These are phyloP conservation scores for Tremella mesenterica DNA, from an alignment of 768 basidiomycete genomes.

Conservation along the genomic window DNA sequence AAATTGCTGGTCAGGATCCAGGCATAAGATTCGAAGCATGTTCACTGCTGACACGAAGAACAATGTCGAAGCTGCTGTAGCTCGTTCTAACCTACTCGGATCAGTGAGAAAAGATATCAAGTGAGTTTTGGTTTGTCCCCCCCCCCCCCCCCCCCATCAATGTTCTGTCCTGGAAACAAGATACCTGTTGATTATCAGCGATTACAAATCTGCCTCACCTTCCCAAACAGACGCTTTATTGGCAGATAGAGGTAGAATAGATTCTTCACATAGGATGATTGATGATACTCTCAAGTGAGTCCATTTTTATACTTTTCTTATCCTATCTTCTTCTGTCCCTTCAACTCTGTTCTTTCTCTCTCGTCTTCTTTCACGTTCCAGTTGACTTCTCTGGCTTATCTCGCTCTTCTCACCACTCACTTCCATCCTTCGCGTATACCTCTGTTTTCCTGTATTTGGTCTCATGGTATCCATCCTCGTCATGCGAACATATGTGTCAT, in stretches of 20 bases:
- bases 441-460: too few species aligned
- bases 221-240: conserved; percentile 71
- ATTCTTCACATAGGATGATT: conserved; percentile 88
- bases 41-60: conserved; percentile 25
- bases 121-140: conserved; percentile 48
- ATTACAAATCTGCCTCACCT: conserved; percentile 63
- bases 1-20: too few species aligned
- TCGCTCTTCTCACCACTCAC: neutral
- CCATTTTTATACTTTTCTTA: too few species aligned
- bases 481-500: too few species aligned
- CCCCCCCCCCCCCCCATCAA: neutral
- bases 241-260: conserved; percentile 78
- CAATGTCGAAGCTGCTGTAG: conserved; percentile 71
- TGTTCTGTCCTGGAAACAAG: neutral
- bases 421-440: neutral
- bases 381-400: too few species aligned
- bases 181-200: conserved; percentile 52
- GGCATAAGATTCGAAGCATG: too few species aligned
- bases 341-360: too few species aligned
- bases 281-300: conserved; percentile 80
- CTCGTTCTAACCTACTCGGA: conserved; percentile 75
- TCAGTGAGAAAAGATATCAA: conserved; percentile 95
- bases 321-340: too few species aligned
- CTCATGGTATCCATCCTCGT: too few species aligned
- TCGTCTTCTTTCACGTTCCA: too few species aligned